Evolutionary conservation across 495 filamentous ascomycete species (phyloP), one percentile per base, ranked within the genome.

Genomic region (Penicillium longicatenatum): DNA sequence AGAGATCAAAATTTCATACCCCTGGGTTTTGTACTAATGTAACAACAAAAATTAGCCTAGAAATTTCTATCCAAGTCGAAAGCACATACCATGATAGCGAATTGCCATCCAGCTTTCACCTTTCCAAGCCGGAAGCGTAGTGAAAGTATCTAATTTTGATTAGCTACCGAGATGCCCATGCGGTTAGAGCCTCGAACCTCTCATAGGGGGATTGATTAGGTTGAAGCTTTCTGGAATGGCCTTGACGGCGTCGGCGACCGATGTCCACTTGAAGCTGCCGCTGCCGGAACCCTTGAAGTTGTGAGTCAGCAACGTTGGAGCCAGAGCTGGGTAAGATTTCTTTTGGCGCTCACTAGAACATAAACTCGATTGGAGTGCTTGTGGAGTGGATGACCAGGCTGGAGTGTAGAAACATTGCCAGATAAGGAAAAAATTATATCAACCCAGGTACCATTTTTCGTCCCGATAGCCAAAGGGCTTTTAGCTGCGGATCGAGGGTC

Each of bases 321-420:
- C 12, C 4, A 35, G 6, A 1, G 12, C 12, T n/a, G 37, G 3
- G 14, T 17, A 4, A 2, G 1, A 6, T 17, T n/a, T 11, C n/a
- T 16, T 39, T 4, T n/a, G 16, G 16, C 14, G 17, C 37, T 39
- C 14, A 39, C 37, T 20, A 51, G 29, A 21, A 51, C 48, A 22
- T 33, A 82, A 35, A 65, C 72, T 57, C 80, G 80, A 66, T 76
- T 83, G 50, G 72, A 74, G 66, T 84, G 81, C 65, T 83, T 83
- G 71, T 84, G 81, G 51, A 84, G 76, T 0, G 76, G 74, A 54
- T 84, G 82, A 24, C 74, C 63, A 6, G 67, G 63, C 50, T 62
- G 52, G 17, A 72, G 60, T 19, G 53, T 47, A 26, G 54, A 43
- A 21, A 44, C 30, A 6, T 17, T n/a, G 19, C 29, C 39, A 41